phyloP scores from a whole-genome alignment of 495 filamentous ascomycete genomes.

The Tuber melanosporum region DNA sequence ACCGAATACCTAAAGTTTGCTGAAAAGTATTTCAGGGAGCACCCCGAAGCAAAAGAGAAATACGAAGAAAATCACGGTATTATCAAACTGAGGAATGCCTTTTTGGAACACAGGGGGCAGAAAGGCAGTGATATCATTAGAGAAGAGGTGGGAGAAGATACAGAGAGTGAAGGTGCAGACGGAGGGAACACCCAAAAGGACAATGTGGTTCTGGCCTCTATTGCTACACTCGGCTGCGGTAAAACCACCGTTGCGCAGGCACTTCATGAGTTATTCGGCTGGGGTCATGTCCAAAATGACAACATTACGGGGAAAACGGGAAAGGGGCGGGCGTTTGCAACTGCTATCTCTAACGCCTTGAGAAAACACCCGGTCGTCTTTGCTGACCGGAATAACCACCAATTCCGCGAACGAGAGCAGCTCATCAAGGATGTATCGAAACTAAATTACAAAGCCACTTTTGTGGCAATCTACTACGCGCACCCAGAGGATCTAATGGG shows the following conservation, averaged over 20 bases:
- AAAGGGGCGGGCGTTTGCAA: slow-evolving; percentile 67
- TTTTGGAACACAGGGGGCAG: slow-evolving; percentile 68
- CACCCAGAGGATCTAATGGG: slow-evolving; percentile 54
- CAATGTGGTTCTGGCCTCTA: slow-evolving; percentile 62
- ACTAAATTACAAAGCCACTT: slow-evolving; percentile 54
- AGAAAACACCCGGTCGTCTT: slow-evolving; percentile 63
- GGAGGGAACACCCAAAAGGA: slow-evolving; percentile 51
- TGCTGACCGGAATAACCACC: slow-evolving; percentile 91
- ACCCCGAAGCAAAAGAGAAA: slow-evolving; percentile 56
- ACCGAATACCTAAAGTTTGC: slow-evolving; percentile 83
- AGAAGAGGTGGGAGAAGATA: slow-evolving; percentile 48
- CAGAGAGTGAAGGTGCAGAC: slow-evolving; percentile 14
- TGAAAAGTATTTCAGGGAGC: slow-evolving; percentile 58
- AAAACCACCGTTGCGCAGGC: slow-evolving; percentile 91
- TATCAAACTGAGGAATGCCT: slow-evolving; percentile 79
- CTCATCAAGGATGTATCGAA: slow-evolving; percentile 69
- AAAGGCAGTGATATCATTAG: slow-evolving; percentile 80
- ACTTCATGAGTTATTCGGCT: slow-evolving; percentile 73
- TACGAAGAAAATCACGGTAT: slow-evolving; percentile 94
- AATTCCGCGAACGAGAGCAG: slow-evolving; percentile 77
- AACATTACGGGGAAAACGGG: slow-evolving; percentile 72
- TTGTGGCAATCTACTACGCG: slow-evolving; percentile 89
- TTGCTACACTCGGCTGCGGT: slow-evolving; percentile 90
- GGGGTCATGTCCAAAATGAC: slow-evolving; percentile 95
- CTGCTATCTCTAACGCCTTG: slow-evolving; percentile 53